Base-by-base conservation (phyloP, 441 rosid genomes). In the Arabidopsis hybrid region DNA sequence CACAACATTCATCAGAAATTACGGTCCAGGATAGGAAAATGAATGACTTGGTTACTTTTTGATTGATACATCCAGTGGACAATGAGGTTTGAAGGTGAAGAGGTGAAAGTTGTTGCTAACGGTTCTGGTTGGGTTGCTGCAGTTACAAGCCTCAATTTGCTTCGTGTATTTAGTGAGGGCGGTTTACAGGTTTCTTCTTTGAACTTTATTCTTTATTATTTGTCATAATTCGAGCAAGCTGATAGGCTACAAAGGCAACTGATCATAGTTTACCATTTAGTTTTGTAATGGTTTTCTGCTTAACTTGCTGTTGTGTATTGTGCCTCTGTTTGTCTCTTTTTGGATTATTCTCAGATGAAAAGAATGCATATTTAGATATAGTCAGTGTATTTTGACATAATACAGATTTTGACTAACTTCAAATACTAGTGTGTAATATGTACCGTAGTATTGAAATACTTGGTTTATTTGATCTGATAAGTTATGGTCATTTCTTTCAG, bases 41-140 rank as follows among this genome's bases (percentile, higher is more conserved):
- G 11, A 21, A 7, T 56, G 49, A 56, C 55, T 62, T 68, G 62
- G 58, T 73, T 62, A 13, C 40, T 21, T 69, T 68, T 68, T 75
- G 6, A 16, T 60, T 61, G 35, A 59, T 68, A 69, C 80, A 68
- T 53, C 16, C 82, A 92, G 99, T 95, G 98, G 99, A 92, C 97
- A 63, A 91, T 92, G 99, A 89, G 97, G 57, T 89, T 95, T 80
- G 99, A 88, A 85, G 96, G 90, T 45, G 99, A 95, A 87, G 98
- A 92, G 83, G 98, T 95, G 80, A 89, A 89, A 81, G 93, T 80
- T 62, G 92, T 90, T 8, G 89, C 92, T 45, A 86, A 88, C 53
- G 97, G 97, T 42, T 74, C 80, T 71, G 81, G 83, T 77, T 92
- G 97, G 97, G 94, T 92, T 69, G 92, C 97, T 82, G 98, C 95